Base-by-base conservation (phyloP, 352 stramenopile genomes). In the Phytophthora multivora region DNA sequence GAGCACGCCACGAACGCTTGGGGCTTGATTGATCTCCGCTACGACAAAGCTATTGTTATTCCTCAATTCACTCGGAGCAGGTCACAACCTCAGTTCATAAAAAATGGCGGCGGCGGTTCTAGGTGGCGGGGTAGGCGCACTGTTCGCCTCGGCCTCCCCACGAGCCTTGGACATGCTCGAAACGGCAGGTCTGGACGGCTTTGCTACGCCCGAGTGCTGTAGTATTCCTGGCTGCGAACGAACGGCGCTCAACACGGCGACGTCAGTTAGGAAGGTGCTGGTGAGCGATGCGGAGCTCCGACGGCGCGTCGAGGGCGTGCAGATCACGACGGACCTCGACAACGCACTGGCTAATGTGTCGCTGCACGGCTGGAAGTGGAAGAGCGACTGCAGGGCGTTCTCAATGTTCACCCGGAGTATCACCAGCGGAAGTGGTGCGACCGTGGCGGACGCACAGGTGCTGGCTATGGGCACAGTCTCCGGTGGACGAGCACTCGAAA, bases 341-440 rank as follows among this genome's bases (percentile, higher is more conserved):
- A 75, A 75, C 13, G 56, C 45, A 8, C 53, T 69, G 21, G 59
- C 71, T 18, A 69, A 71, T 15, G 60, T 67, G 21, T 70, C 66
- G 11, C 58, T 71, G 15, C 55, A 71, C 21, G 46, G 66, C 11
- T 78, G 70, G 71, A 79, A 74, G 56, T 73, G 66, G 66, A 66
- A 73, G 42, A 39, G 48, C 42, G 69, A 74, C 56, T 67, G 48
- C 40, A 54, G 61, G 33, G 28, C 51, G 16, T 76, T 75, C 25
- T 78, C 70, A 11, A 36, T 73, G 10, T 78, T 73, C 51, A 62
- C 61, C 0, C 56, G 48, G 16, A 63, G 53, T n/a, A 60, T 59
- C 19, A 12, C 33, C 40, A 63, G 11, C 21, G 47, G 26, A 38
- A 63, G 38, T 40, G 53, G 59, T 42, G 45, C 53, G 11, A 61